These are phyloP conservation scores for Mallotus japonicus DNA, from an alignment of 441 rosid species.

Conservation along the genomic window DNA sequence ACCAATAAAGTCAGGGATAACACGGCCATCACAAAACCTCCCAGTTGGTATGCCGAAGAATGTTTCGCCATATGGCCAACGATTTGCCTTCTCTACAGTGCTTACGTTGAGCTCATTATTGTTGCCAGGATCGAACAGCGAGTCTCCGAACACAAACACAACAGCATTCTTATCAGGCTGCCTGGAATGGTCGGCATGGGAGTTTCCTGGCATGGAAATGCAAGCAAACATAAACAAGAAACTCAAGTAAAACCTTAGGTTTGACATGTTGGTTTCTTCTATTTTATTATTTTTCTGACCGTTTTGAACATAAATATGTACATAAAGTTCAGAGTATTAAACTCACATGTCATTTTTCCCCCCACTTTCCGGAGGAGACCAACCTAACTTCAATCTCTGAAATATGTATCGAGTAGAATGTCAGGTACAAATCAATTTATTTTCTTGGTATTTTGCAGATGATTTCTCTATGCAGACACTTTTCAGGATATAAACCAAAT, in stretches of 20 bases:
- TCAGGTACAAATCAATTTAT: too few species aligned
- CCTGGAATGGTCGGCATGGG: background rate
- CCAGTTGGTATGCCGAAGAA: slow-evolving; percentile 3
- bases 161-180: background rate
- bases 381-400: too few species aligned
- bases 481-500: too few species aligned
- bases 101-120: background rate
- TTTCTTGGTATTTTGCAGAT: too few species aligned
- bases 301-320: too few species aligned
- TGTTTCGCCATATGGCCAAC: slow-evolving; percentile 14
- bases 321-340: too few species aligned
- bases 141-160: background rate
- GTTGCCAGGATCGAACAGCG: background rate
- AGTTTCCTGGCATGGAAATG: background rate
- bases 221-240: background rate
- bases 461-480: too few species aligned
- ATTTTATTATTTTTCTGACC: too few species aligned
- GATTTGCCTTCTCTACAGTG: background rate
- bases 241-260: background rate
- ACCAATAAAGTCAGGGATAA: background rate
- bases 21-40: background rate
- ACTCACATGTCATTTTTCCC: too few species aligned
- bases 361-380: too few species aligned
- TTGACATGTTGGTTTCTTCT: background rate
- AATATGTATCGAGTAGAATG: too few species aligned